Evolutionary conservation across 1,284 basidiomycete species (phyloP).

Genomic region (Apiotrichum akiyoshidainum): DNA sequence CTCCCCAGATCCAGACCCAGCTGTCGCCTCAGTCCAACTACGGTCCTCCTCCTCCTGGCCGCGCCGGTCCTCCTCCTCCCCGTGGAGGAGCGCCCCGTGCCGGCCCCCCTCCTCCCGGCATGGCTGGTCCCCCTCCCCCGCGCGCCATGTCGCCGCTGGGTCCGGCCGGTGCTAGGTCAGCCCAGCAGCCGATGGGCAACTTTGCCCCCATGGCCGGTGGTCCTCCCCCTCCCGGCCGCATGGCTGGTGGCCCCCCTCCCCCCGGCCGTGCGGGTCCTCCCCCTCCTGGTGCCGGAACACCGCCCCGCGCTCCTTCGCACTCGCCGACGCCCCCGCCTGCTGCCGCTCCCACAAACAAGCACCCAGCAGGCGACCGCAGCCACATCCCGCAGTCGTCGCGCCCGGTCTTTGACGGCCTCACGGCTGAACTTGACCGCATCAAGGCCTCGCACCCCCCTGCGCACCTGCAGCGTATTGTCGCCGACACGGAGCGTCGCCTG

Average conservation of each 20-base stretch:
- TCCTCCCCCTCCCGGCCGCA: slow-evolving; percentile 26
- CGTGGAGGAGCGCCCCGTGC: slow-evolving; percentile 28
- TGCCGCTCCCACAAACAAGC: slow-evolving; percentile 55
- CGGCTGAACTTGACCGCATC: slow-evolving; percentile 61
- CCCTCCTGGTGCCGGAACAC: slow-evolving; percentile 13
- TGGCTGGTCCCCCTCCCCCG: slow-evolving; percentile 54
- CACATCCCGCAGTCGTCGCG: slow-evolving; percentile 75
- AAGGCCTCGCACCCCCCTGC: slow-evolving; percentile 56
- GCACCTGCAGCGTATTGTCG: slow-evolving; percentile 74
- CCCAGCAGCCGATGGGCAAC: slow-evolving; percentile 17
- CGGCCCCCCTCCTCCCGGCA: slow-evolving; percentile 52
- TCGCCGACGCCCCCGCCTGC: slow-evolving; percentile 28
- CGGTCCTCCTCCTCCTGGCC: slow-evolving; percentile 34
- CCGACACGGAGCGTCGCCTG: slow-evolving; percentile 83
- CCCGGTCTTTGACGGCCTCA: slow-evolving; percentile 68
- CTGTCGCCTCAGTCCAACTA: slow-evolving; percentile 1
- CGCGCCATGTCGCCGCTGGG: slow-evolving; percentile 49
- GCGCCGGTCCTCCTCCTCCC: slow-evolving; percentile 32
- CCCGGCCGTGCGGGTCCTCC: slow-evolving; percentile 26
- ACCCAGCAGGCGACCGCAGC: slow-evolving; percentile 77
- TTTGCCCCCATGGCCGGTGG: slow-evolving; percentile 24
- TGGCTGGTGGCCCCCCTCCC: slow-evolving; percentile 31
- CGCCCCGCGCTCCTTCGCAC: background rate
- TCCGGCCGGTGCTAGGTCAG: slow-evolving; percentile 21
- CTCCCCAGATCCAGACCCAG: background rate